A percentile compares a stretch with the other conserved stretches of the same genome.
phyloP scores from a whole-genome alignment of 192 early-diverging fungal genomes.

The Umbelopsis ramanniana region DNA sequence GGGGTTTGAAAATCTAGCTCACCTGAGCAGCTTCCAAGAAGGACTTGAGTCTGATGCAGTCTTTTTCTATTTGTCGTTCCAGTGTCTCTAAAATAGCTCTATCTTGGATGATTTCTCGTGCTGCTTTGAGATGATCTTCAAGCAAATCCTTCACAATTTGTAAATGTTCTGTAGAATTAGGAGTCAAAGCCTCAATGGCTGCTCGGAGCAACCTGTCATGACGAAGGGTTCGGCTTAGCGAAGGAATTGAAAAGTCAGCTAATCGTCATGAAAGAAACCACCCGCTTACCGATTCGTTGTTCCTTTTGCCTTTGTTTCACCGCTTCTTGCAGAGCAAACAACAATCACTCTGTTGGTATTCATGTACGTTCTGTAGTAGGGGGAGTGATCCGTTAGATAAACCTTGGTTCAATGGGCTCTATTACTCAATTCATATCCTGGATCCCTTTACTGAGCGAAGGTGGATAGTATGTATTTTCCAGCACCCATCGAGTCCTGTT shows the following conservation, averaged over 20 bases:
- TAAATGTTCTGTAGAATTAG: conserved; percentile 49
- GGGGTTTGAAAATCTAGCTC: background rate
- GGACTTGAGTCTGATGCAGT: conserved; percentile 71
- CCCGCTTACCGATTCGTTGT: conserved; percentile 74
- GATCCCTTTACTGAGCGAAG: too few species aligned
- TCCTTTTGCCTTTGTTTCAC: conserved; percentile 79
- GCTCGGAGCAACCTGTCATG: conserved; percentile 49
- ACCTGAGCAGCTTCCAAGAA: conserved; percentile 87
- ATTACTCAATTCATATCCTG: too few species aligned
- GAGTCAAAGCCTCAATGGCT: conserved; percentile 33
- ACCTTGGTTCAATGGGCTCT: background rate
- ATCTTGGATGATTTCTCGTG: conserved; percentile 51
- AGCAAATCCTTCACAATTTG: conserved; percentile 81
- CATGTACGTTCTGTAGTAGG: conserved; percentile 37
- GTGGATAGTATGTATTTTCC: too few species aligned
- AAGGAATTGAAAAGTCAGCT: background rate
- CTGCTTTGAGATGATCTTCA: conserved; percentile 69
- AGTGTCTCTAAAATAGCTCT: conserved; percentile 46
- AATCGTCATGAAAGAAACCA: background rate
- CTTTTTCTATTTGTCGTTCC: conserved; percentile 62
- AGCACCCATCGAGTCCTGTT: too few species aligned
- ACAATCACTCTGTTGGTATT: conserved; percentile 70
- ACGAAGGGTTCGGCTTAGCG: background rate
- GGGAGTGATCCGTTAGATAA: background rate
- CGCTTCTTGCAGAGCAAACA: conserved; percentile 89